These are phyloP conservation scores for Diaporthe australafricana DNA, from an alignment of 2,329 filamentous ascomycete species.

Conservation along the genomic window DNA sequence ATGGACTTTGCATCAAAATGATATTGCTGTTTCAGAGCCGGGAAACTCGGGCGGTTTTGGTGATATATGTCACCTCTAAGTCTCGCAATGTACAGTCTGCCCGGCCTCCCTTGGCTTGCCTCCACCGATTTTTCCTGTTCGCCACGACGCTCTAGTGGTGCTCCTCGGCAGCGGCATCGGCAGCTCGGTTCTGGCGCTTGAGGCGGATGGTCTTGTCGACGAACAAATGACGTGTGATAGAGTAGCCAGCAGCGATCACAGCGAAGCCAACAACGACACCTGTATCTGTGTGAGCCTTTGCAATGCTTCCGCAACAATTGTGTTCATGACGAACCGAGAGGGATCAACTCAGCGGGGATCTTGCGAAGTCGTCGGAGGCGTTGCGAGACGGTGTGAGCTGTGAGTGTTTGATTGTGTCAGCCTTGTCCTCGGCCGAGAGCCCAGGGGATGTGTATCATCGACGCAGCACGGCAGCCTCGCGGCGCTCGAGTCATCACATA, in stretches of 20 bases:
- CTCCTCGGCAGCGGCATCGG: conserved; percentile 51
- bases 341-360: conserved; percentile 93
- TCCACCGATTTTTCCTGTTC: conserved; percentile 34
- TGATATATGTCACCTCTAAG: conserved; percentile 32
- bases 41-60: conserved; percentile 25
- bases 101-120: conserved; percentile 27
- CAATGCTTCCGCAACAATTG: not conserved
- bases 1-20: conserved; percentile 37
- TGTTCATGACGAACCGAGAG: conserved; percentile 78
- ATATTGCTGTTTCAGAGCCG: conserved; percentile 29
- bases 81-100: conserved; percentile 37
- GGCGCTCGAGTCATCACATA: conserved; percentile 56
- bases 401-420: conserved; percentile 34
- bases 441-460: not conserved
- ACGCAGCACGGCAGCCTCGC: conserved; percentile 29
- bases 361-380: conserved; percentile 89
- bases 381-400: conserved; percentile 97
- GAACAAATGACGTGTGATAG: conserved; percentile 82
- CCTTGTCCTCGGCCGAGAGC: conserved; percentile 4
- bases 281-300: conserved; percentile 52
- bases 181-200: conserved; percentile 72
- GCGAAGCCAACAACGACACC: conserved; percentile 90
- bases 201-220: conserved; percentile 95
- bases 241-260: conserved; percentile 84
- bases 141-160: conserved; percentile 48